Evolutionary conservation across 495 filamentous ascomycete species (phyloP).

Genomic region (Paragyromitra xinjiangensis): DNA sequence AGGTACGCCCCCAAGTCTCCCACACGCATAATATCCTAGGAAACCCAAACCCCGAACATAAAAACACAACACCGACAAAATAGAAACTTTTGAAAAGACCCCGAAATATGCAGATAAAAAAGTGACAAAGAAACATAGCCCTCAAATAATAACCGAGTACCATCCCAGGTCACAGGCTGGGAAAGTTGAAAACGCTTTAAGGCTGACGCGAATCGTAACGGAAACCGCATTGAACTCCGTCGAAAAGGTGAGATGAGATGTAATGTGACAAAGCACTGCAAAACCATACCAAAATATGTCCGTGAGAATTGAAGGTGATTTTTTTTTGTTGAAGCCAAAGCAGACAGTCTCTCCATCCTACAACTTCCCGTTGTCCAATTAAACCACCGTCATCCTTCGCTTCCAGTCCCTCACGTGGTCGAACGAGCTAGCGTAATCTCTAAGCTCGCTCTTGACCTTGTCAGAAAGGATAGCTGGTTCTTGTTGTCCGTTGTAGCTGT

Average conservation of each 20-base stretch:
- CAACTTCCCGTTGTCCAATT: constrained; percentile 22
- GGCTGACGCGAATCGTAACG: constrained; percentile 25
- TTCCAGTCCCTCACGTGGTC: constrained; percentile 78
- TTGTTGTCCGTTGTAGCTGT: constrained; percentile 67
- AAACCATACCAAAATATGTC: constrained; percentile 50
- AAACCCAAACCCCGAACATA: constrained; percentile 49
- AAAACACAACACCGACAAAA: constrained; percentile 43
- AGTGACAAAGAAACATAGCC: constrained; percentile 34
- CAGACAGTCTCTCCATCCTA: constrained; percentile 1
- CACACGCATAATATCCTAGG: constrained; percentile 46
- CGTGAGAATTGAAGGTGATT: constrained; percentile 41
- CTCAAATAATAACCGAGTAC: constrained; percentile 28
- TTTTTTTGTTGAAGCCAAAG: constrained; percentile 40
- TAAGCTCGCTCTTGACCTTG: constrained; percentile 79
- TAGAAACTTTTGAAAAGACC: constrained; percentile 47
- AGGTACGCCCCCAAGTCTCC: constrained; percentile 52
- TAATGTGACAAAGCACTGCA: constrained; percentile 40
- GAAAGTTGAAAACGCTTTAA: constrained; percentile 21
- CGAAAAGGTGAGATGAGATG: constrained; percentile 44
- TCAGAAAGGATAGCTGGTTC: constrained; percentile 71
- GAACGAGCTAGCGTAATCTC: constrained; percentile 86
- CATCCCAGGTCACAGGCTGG: neutral
- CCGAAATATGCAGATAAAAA: constrained; percentile 47
- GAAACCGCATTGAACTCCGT: constrained; percentile 23
- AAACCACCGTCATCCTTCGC: constrained; percentile 64